These are phyloP conservation scores for Candida germanica DNA, from an alignment of 805 yeast species.

Conservation along the genomic window DNA sequence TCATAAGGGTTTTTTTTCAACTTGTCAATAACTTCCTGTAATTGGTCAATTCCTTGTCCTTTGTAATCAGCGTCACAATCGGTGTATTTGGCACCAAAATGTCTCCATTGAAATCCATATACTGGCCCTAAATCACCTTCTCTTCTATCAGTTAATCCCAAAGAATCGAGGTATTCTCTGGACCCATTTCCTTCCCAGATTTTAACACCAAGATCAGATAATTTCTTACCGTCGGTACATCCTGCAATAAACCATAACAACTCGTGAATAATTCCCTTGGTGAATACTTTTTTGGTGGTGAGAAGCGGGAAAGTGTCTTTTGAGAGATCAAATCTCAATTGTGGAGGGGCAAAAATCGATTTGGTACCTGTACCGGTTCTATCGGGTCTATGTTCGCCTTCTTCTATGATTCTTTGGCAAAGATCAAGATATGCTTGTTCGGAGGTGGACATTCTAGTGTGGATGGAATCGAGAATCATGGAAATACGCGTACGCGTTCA, in stretches of 20 bases:
- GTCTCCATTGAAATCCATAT: constrained; percentile 99
- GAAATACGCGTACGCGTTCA: neutral
- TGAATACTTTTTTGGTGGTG: constrained; percentile 90
- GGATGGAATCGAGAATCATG: constrained; percentile 32
- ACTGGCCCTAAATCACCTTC: constrained; percentile 98
- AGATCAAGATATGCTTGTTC: constrained; percentile 87
- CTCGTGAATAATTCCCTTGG: constrained; percentile 85
- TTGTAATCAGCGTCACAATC: constrained; percentile 86
- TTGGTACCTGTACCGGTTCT: constrained; percentile 97
- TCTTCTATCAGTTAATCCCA: constrained; percentile 76
- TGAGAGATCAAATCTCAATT: constrained; percentile 73
- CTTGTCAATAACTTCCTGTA: constrained; percentile 72
- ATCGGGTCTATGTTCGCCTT: constrained; percentile 91
- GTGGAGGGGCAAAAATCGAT: constrained; percentile 94
- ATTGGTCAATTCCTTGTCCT: constrained; percentile 88
- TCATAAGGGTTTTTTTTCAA: constrained; percentile 89
- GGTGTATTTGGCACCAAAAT: constrained; percentile 89
- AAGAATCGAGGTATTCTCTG: constrained; percentile 78
- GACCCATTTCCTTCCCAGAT: constrained; percentile 99
- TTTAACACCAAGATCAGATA: constrained; percentile 82
- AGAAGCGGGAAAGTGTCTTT: constrained; percentile 79
- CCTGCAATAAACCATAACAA: constrained; percentile 91
- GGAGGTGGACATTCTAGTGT: no score
- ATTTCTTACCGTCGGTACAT: constrained; percentile 77
- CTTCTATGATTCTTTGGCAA: constrained; percentile 68